Base-by-base conservation (phyloP, 495 filamentous ascomycete genomes). In the Apiosordaria backusii region DNA sequence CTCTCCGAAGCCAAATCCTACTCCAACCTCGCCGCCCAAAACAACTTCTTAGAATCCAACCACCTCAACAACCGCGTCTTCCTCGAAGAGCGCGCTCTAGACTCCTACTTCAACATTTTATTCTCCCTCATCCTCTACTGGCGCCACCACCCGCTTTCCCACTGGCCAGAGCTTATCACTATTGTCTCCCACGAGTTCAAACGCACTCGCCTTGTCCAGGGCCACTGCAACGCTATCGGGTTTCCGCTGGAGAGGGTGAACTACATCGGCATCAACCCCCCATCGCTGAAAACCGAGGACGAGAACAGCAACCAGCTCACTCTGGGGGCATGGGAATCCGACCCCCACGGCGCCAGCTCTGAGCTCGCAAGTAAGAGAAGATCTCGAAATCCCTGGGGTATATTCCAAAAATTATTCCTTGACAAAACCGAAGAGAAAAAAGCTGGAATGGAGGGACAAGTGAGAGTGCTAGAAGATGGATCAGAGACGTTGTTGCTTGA, bases 161-260 rank as follows among this genome's bases (percentile, higher is more conserved):
- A 15, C 23, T 88, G 83, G 78, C 88, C 88, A 0, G 50, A 45
- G 16, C 74, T 71, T 23, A 73, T 95, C 2, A 92, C 86, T 15
- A 81, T 96, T 16, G 82, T 96, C 57, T 89, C 87, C 58, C 90
- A 93, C 69, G 86, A 77, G 19, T 96, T 95, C 77, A 96, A 96
- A 70, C 78, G 83, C 45, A 68, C 71, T 1, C 82, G 92, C 24
- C 88, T 94, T 50, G 76, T 89, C 65, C 82, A 89, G 23, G 80
- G 84, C 18, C 92, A 96, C 75, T 86, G 89, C 58, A 81, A 75
- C 13, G 88, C 90, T 18, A 77, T 93, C n/a, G 84, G 69, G 81
- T 60, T 91, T 75, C 80, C 83, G 0, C 57, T 74, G 16, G 67
- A 79, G 1, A 69, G 71, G 2, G 79, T 88, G 4, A 59, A 45